Base-by-base conservation (phyloP, 768 basidiomycete genomes). In the Boletus patriciae region DNA sequence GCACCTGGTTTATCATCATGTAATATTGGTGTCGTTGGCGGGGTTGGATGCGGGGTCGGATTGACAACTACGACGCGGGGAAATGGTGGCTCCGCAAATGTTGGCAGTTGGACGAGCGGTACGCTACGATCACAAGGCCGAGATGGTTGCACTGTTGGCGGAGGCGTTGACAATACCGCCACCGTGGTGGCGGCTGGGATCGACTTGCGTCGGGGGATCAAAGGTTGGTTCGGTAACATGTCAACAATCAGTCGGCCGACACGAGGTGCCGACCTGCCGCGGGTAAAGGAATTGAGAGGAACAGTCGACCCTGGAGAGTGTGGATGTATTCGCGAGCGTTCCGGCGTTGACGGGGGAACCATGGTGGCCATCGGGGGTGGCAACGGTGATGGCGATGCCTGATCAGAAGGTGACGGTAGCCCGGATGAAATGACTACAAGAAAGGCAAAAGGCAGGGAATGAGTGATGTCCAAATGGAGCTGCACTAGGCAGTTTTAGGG, bases 31-130 rank as follows among this genome's bases (percentile, higher is more conserved):
- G 88, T 88, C 2, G 84, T 80, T 3, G 90, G 90, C 8, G 90
- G 89, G 1, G 90, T 92, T 1, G 86, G 87, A 60, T 86, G 86
- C 3, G 88, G 89, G 0, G 89, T 90, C 18, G 89, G 87, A 61
- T 87, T 84, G 10, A 90, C 83, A 21, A 92, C 79, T 16, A 90
- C 80, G 7, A 92, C 78, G 27, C 79, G 77, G 15, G 85, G 86
- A 33, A 81, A 76, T 64, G 52, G 71, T 58, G 57, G 62, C 27
- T 70, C 62, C 2, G 64, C 23, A 6, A 63, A 23, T 1, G 71
- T 50, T 3, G 73, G 73, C 2, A 70, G 44, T 40, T 66, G 65
- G 15, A 74, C 71, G 11, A 63, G 55, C 8, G 72, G 74, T 3
- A 72, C 56, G 18, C 47, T 55, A 9, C 44, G 55, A 34, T 55